phyloP scores from a whole-genome alignment of 306 rosid species.

The Pueraria montana region DNA sequence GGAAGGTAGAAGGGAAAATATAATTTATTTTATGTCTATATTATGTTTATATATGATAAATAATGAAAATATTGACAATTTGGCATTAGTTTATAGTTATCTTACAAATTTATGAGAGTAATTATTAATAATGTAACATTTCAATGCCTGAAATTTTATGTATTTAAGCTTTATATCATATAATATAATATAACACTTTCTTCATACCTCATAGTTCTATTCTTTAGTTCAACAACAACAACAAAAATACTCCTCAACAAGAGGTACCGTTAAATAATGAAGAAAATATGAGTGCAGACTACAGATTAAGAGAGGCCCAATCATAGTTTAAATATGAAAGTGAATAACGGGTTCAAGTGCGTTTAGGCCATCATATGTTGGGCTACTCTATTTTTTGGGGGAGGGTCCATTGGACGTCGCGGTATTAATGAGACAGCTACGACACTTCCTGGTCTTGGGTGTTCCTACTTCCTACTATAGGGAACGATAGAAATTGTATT shows the following conservation, averaged over 20 bases:
- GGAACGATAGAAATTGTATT: background rate
- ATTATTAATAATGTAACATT: no score
- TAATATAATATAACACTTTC: no score
- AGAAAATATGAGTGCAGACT: background rate
- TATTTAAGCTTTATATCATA: no score
- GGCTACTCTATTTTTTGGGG: background rate
- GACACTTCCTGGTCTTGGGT: background rate
- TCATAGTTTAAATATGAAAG: background rate
- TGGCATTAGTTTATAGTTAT: no score
- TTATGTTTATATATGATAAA: background rate
- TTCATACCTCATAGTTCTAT: background rate
- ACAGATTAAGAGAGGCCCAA: background rate
- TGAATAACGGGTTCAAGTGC: background rate
- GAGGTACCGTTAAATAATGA: background rate
- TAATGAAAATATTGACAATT: background rate
- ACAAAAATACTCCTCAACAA: background rate
- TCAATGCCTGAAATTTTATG: no score
- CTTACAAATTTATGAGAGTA: no score
- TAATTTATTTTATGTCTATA: no score
- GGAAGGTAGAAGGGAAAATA: background rate
- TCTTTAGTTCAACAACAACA: background rate
- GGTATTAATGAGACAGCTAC: background rate
- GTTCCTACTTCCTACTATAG: background rate
- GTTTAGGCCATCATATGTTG: background rate
- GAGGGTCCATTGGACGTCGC: no score